Evolutionary conservation across 371 early-diverging fungal genomes (phyloP).

Genomic region (Mortierella sp.): DNA sequence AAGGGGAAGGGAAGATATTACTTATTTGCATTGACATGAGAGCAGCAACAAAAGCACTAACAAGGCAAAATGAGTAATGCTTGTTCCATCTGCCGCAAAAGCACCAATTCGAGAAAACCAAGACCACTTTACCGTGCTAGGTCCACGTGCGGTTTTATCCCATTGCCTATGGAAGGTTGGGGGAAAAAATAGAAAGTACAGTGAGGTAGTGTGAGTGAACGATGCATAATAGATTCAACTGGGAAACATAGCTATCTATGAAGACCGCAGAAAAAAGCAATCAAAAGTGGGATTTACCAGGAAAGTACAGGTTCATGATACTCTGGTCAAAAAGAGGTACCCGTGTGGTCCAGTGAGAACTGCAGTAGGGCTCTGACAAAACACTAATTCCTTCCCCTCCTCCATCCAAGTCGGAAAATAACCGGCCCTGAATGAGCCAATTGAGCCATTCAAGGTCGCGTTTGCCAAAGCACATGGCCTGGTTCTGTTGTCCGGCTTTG

Average conservation of each 20-base stretch:
- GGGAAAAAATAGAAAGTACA: not conserved
- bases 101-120: not conserved
- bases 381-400: not conserved
- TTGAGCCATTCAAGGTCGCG: conserved; percentile 39
- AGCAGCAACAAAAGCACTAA: not conserved
- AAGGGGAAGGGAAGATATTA: not conserved
- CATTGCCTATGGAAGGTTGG: conserved; percentile 27
- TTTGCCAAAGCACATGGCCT: conserved; percentile 56
- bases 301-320: conserved; percentile 53
- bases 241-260: not conserved
- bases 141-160: conserved; percentile 55
- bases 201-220: not conserved
- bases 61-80: too few relatives aligned
- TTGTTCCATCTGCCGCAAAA: not conserved
- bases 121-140: conserved; percentile 35
- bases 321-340: conserved; percentile 52
- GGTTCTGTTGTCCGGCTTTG: conserved; percentile 48
- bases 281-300: conserved; percentile 29
- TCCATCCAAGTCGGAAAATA: not conserved
- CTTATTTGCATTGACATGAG: not conserved
- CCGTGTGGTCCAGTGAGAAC: conserved; percentile 27
- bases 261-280: not conserved
- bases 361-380: conserved; percentile 26
- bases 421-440: conserved; percentile 15
- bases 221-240: not conserved